phyloP scores from a whole-genome alignment of 2,329 filamentous ascomycete genomes.

The Penicillium hordei region DNA sequence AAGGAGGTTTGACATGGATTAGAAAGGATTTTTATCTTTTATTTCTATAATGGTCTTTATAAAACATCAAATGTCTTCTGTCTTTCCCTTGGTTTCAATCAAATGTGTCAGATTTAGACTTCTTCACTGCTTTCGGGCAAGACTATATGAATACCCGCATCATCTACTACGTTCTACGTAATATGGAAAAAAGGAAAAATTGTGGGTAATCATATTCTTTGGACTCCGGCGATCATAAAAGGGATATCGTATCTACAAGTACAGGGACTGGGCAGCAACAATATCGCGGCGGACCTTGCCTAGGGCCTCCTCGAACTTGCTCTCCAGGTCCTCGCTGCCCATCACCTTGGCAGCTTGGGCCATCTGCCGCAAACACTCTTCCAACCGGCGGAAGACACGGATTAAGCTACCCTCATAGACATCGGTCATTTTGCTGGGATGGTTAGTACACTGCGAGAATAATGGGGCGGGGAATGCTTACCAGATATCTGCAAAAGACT shows the following conservation, averaged over 20 bases:
- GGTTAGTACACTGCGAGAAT: conserved; percentile 11
- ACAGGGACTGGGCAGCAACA: conserved; percentile 90
- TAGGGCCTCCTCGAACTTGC: conserved; percentile 86
- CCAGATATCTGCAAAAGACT: conserved; percentile 92
- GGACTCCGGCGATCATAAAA: conserved; percentile 10
- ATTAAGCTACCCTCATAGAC: conserved; percentile 97
- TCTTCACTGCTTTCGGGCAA: conserved; percentile 7
- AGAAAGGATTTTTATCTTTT: neutral
- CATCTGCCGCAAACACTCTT: conserved; percentile 93
- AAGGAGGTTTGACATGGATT: neutral
- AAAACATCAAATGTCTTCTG: neutral
- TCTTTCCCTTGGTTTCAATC: neutral
- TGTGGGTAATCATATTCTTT: conserved; percentile 7
- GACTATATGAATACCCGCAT: conserved; percentile 7
- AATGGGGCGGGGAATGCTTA: conserved; percentile 52
- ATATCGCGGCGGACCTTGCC: conserved; percentile 88
- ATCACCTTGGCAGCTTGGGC: conserved; percentile 95
- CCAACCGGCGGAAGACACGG: conserved; percentile 89
- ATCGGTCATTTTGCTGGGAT: conserved; percentile 90
- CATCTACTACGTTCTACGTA: conserved; percentile 2
- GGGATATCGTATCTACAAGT: conserved; percentile 60
- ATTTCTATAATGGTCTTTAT: neutral
- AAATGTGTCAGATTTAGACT: neutral
- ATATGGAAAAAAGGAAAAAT: neutral
- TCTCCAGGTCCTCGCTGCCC: conserved; percentile 90